These are phyloP conservation scores for Emmonsiellopsis sp. DNA, from an alignment of 2,329 filamentous ascomycete species.

Conservation along the genomic window DNA sequence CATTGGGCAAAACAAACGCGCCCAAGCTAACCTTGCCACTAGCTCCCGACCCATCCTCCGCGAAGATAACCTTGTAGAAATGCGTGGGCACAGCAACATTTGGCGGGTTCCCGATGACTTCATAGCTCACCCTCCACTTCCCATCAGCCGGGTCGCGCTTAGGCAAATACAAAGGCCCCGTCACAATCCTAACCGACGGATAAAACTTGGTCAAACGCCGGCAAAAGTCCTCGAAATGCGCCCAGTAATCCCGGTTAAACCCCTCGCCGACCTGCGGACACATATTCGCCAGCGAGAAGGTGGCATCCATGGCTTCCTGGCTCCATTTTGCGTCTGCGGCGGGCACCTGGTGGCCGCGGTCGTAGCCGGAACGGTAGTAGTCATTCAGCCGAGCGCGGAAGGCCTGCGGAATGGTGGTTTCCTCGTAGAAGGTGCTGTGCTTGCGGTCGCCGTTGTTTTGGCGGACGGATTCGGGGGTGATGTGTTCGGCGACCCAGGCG, in stretches of 20 bases:
- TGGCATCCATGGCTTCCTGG: slow-evolving; percentile 88
- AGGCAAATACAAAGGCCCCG: slow-evolving; percentile 86
- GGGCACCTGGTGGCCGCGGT: slow-evolving; percentile 92
- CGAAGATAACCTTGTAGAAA: slow-evolving; percentile 98
- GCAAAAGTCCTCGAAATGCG: slow-evolving; percentile 97
- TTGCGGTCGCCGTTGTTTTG: slow-evolving; percentile 70
- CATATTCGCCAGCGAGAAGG: slow-evolving; percentile 92
- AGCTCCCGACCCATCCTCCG: slow-evolving; percentile 60
- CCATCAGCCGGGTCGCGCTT: slow-evolving; percentile 70
- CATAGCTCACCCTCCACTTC: slow-evolving; percentile 93
- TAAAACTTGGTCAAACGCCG: slow-evolving; percentile 70
- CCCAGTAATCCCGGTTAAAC: slow-evolving; percentile 99
- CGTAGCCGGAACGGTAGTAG: slow-evolving; percentile 91
- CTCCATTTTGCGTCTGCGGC: slow-evolving; percentile 95
- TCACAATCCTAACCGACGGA: slow-evolving; percentile 82
- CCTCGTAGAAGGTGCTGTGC: slow-evolving; percentile 74
- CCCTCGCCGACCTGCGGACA: slow-evolving; percentile 96
- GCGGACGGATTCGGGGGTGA: slow-evolving; percentile 76
- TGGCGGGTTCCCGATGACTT: slow-evolving; percentile 88
- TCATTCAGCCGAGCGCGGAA: slow-evolving; percentile 88
- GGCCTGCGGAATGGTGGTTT: slow-evolving; percentile 65
- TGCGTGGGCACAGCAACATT: slow-evolving; percentile 95
- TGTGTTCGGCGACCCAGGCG: slow-evolving; percentile 92
- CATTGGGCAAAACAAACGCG: slow-evolving; percentile 92
- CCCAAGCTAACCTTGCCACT: slow-evolving; percentile 75